Evolutionary conservation across 495 filamentous ascomycete genomes (phyloP).

Genomic region (Neurospora sp.): DNA sequence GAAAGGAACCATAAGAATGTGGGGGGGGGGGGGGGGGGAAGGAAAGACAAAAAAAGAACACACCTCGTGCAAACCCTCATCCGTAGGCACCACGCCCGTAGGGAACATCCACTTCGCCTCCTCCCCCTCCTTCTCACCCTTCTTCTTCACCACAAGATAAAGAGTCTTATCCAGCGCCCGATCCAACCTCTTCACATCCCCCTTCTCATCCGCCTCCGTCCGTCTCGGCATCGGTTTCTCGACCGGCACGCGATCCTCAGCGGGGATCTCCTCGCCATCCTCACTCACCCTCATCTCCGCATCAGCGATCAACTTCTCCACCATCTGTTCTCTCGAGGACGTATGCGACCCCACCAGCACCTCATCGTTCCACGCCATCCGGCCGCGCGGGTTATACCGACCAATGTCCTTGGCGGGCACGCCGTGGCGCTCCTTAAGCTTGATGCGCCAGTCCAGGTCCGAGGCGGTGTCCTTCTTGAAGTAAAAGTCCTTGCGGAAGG

Average conservation of each 20-base stretch:
- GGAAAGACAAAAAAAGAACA: background rate
- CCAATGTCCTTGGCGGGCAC: constrained; percentile 77
- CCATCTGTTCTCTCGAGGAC: too few species aligned
- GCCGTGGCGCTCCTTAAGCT: constrained; percentile 57
- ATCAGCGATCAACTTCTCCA: constrained; percentile 57
- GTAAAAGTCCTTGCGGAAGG: constrained; percentile 90
- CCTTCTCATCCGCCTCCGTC: constrained; percentile 72
- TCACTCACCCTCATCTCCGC: constrained; percentile 59
- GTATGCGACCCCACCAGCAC: constrained; percentile 65
- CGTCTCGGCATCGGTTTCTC: constrained; percentile 60
- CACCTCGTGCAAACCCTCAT: constrained; percentile 56
- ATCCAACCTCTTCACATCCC: constrained; percentile 67
- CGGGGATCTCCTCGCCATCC: constrained; percentile 49
- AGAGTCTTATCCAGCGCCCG: constrained; percentile 66
- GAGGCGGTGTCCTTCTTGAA: constrained; percentile 83
- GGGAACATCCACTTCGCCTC: constrained; percentile 80
- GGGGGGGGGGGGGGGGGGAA: background rate
- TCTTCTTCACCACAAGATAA: constrained; percentile 68
- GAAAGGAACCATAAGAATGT: background rate
- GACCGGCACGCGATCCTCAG: constrained; percentile 54
- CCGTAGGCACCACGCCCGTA: constrained; percentile 47
- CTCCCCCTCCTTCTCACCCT: constrained; percentile 38
- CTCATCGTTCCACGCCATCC: constrained; percentile 84
- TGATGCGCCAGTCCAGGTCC: constrained; percentile 85
- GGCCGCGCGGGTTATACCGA: constrained; percentile 70